phyloP scores from a whole-genome alignment of 2,329 filamentous ascomycete genomes.

The Penicillium brevicompactum region DNA sequence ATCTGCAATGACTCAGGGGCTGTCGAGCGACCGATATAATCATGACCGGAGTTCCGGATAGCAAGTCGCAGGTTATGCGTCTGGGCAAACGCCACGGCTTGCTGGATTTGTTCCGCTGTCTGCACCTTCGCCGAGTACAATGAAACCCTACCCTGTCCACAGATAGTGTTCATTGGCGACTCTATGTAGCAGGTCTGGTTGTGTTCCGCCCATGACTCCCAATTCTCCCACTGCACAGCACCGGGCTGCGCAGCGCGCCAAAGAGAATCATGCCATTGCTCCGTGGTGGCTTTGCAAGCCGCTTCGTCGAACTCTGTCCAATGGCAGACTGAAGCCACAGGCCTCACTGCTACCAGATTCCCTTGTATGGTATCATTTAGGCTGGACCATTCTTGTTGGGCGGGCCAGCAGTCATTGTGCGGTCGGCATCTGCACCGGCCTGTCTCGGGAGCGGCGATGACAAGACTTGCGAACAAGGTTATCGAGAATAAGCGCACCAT shows the following conservation, averaged over 20 bases:
- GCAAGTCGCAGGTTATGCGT: conserved; percentile 34
- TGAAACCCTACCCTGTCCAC: conserved; percentile 40
- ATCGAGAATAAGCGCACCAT: conserved; percentile 5
- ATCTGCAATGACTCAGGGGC: conserved; percentile 39
- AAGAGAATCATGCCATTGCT: conserved; percentile 27
- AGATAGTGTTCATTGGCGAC: conserved; percentile 23
- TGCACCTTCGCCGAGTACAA: conserved; percentile 40
- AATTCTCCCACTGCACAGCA: conserved; percentile 42
- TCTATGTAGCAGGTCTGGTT: conserved; percentile 43
- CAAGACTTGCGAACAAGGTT: conserved; percentile 4
- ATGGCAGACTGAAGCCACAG: conserved; percentile 37
- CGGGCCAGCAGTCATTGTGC: conserved; percentile 43
- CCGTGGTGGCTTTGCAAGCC: conserved; percentile 18
- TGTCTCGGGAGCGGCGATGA: conserved; percentile 1
- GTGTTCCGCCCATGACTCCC: conserved; percentile 41
- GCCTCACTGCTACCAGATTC: conserved; percentile 37
- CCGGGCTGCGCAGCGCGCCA: conserved; percentile 42
- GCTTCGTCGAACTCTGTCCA: conserved; percentile 9
- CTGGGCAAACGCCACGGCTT: conserved; percentile 41
- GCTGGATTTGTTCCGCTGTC: conserved; percentile 36
- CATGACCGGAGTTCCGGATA: conserved; percentile 43
- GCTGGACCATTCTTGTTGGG: conserved; percentile 34
- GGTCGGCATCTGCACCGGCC: conserved; percentile 29
- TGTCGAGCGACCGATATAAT: conserved; percentile 37
- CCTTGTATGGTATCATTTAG: conserved; percentile 43